Evolutionary conservation across 495 filamentous ascomycete genomes (phyloP).

Genomic region (Oidiodendron maius): DNA sequence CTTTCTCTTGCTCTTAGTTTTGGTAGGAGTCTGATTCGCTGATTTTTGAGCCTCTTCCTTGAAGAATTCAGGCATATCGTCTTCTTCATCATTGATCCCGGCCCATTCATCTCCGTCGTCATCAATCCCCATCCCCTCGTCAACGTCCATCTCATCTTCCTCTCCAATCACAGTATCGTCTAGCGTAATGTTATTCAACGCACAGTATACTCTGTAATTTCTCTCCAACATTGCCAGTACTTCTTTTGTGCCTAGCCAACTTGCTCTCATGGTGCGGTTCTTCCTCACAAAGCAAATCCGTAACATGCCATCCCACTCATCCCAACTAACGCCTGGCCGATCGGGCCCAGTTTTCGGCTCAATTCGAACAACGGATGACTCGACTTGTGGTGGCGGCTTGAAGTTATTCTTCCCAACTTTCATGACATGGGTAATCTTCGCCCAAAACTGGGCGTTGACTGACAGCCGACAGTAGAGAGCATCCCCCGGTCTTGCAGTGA

Average conservation of each 20-base stretch:
- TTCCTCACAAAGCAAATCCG: conserved; percentile 76
- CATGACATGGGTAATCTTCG: conserved; percentile 71
- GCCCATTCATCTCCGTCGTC: conserved; percentile 44
- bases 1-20: conserved; percentile 53
- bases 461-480: conserved; percentile 79
- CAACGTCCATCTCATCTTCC: conserved; percentile 37
- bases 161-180: conserved; percentile 60
- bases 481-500: conserved; percentile 72
- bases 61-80: conserved; percentile 69
- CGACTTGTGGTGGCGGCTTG: conserved; percentile 86
- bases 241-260: conserved; percentile 67
- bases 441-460: conserved; percentile 95
- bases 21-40: conserved; percentile 37
- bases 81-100: conserved; percentile 42
- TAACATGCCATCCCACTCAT: conserved; percentile 91
- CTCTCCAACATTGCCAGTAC: conserved; percentile 75
- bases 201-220: conserved; percentile 87
- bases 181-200: conserved; percentile 69
- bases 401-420: conserved; percentile 95
- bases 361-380: conserved; percentile 74
- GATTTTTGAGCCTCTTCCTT: conserved; percentile 52
- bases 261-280: conserved; percentile 65
- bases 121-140: conserved; percentile 34
- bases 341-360: conserved; percentile 67
- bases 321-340: conserved; percentile 78